Base-by-base conservation (phyloP, 768 basidiomycete species). In the Phanerodontia chrysosporium region DNA sequence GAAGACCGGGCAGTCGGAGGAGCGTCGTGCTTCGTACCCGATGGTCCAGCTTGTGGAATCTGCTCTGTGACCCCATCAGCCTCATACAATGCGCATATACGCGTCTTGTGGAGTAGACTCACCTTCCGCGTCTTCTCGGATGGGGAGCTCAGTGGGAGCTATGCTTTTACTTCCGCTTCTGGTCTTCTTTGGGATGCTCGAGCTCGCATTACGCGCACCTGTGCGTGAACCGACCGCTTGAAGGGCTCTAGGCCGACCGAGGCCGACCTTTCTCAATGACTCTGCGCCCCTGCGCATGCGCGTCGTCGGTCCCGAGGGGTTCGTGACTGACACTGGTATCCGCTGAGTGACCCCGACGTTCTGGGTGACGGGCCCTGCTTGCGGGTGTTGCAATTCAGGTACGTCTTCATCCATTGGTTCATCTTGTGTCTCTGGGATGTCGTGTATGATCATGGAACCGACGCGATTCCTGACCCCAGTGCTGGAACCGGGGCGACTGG, bases 241-340 rank as follows among this genome's bases (percentile, higher is more conserved):
- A 30, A 80, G 86, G 18, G 77, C 75, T 8, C 77, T 76, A 9
- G 90, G 90, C 64, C 85, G 78, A 2, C 90, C 90, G 14, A 90
- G 83, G 52, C 90, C 90, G 18, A 92, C 77, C 62, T 76, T 77
- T 44, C 78, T 81, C 70, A 90, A 90, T 3, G 82, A 78, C 52
- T 89, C 87, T 69, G 85, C 89, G 13, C 88, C 85, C 66, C 89
- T 89, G 57, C 87, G 78, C 29, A 83, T 82, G 12, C 87, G 81
- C 27, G 75, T 72, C 4, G 69, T 66, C 25, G 70, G 71, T 14
- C 70, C 67, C 24, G 60, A 52, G 1, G 70, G 55, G 28, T 53
- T 42, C 66, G 65, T 30, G 66, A 64, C 9, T 58, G 49, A 5
- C 46, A 24, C 10, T 18, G 4, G 39, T 18, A 42, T 22, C 3